Base-by-base conservation (phyloP, 345 rosid genomes). In the Dimocarpus longan region DNA sequence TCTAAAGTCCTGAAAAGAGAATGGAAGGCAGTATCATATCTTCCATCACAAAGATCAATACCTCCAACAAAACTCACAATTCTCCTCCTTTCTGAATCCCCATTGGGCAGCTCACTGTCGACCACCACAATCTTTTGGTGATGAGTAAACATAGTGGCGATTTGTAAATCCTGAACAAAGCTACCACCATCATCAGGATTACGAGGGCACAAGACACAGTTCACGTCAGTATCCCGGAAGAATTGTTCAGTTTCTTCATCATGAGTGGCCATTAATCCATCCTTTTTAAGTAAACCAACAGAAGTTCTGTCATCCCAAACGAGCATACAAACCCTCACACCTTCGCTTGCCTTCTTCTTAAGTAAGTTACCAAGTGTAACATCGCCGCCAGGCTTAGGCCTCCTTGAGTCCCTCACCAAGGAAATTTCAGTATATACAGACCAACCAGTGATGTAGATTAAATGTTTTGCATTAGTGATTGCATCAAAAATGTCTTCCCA, bases 271-370 rank as follows among this genome's bases (percentile, higher is more conserved):
- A 96, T 96, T 74, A 96, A 82, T 26, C 99, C 99, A 79, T 94
- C 98, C 82, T 86, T 91, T 68, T 91, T 96, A 71, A 96, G 89
- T 75, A 93, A 77, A 75, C 89, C 92, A 76, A 94, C 98, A 40
- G 99, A 96, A 63, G 99, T 96, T 84, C 99, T 91, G 77, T 96
- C 99, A 66, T 96, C 99, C 99, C 99, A 96, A 75, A 96, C 91
- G 19, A 96, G 98, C 90, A 96, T 86, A 63, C 89, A 84, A 59
- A 96, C 98, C 87, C 90, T 88, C 42, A 96, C 97, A 82, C 98
- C 99, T 87, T 96, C 98, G 60, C 89, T 90, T 5, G 97, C 97
- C 84, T 86, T 94, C 86, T 90, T 93, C 87, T 96, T 94, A 8
- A 96, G 97, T 68, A 96, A 84, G 83, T 93, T 98, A 65, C 99